Conservation (phyloP, 495 filamentous ascomycete genomes). For the Aspergillus diversus region DNA sequence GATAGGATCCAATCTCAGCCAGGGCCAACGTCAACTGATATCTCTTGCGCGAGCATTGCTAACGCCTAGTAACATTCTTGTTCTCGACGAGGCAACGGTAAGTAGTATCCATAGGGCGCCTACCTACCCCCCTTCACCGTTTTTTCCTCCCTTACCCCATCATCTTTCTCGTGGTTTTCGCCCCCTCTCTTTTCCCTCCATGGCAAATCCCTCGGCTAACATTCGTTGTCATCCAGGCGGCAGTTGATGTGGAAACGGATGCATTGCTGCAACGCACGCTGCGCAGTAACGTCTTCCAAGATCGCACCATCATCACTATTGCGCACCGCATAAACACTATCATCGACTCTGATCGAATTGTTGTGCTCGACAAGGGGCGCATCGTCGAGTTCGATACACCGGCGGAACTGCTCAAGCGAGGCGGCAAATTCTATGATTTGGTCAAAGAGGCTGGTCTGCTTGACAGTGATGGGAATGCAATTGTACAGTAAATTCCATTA, state of each 20-base stretch:
- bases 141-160: conserved; percentile 15
- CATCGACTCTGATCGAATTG: conserved; percentile 86
- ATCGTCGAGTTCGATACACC: conserved; percentile 65
- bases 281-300: conserved; percentile 67
- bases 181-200: conserved; percentile 9
- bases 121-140: conserved; percentile 8
- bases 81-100: conserved; percentile 94
- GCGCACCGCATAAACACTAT: conserved; percentile 98
- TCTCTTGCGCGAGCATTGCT: conserved; percentile 91
- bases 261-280: conserved; percentile 70
- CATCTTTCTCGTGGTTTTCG: conserved; percentile 1
- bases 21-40: conserved; percentile 82
- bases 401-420: conserved; percentile 52
- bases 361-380: conserved; percentile 77
- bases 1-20: conserved; percentile 62
- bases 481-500: conserved; percentile 20
- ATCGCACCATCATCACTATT: conserved; percentile 97
- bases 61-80: conserved; percentile 94
- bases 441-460: conserved; percentile 60
- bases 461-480: conserved; percentile 46
- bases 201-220: conserved; percentile 22
- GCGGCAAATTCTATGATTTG: conserved; percentile 59
- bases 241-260: conserved; percentile 94
- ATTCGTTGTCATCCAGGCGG: conserved; percentile 55
- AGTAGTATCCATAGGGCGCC: neutral